Conservation (phyloP, 495 filamentous ascomycete genomes). For the Articulospora tetracladia region DNA sequence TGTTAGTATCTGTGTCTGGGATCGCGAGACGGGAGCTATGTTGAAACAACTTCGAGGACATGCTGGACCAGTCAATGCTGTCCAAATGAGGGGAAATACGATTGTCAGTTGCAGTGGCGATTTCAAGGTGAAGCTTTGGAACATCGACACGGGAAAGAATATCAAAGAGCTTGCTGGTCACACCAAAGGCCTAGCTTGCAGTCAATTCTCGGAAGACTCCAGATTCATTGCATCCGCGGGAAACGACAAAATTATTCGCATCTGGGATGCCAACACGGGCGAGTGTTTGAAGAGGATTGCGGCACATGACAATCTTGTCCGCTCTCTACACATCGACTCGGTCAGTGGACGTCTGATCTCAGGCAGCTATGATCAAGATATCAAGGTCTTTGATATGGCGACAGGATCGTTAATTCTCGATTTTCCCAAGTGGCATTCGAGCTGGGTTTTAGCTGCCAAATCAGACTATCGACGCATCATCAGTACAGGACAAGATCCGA, state of each 20-base stretch:
- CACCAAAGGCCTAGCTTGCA: slow-evolving; percentile 87
- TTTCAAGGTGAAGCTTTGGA: slow-evolving; percentile 90
- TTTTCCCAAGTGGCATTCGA: slow-evolving; percentile 86
- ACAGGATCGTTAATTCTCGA: slow-evolving; percentile 68
- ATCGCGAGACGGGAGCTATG: slow-evolving; percentile 68
- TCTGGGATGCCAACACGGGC: slow-evolving; percentile 90
- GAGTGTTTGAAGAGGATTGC: slow-evolving; percentile 71
- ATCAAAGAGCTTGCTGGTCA: slow-evolving; percentile 85
- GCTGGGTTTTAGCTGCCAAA: slow-evolving; percentile 95
- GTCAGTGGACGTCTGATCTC: slow-evolving; percentile 78
- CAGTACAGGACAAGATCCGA: slow-evolving; percentile 87
- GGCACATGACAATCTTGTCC: slow-evolving; percentile 78
- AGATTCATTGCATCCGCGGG: slow-evolving; percentile 87
- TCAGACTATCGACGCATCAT: slow-evolving; percentile 91
- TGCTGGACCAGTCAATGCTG: slow-evolving; percentile 87
- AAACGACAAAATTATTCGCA: slow-evolving; percentile 89
- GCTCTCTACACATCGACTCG: slow-evolving; percentile 83
- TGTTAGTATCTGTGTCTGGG: slow-evolving; percentile 87
- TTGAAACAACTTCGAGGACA: slow-evolving; percentile 78
- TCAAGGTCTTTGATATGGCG: slow-evolving; percentile 86
- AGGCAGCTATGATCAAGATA: slow-evolving; percentile 88
- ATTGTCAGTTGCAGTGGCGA: slow-evolving; percentile 92
- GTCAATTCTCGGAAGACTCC: slow-evolving; percentile 91
- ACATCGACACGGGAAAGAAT: slow-evolving; percentile 76
- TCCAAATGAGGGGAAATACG: slow-evolving; percentile 87